Evolutionary conservation across 495 filamentous ascomycete genomes (phyloP), one percentile per base, ranked within the genome.

Genomic region (Rhypophila decipiens): DNA sequence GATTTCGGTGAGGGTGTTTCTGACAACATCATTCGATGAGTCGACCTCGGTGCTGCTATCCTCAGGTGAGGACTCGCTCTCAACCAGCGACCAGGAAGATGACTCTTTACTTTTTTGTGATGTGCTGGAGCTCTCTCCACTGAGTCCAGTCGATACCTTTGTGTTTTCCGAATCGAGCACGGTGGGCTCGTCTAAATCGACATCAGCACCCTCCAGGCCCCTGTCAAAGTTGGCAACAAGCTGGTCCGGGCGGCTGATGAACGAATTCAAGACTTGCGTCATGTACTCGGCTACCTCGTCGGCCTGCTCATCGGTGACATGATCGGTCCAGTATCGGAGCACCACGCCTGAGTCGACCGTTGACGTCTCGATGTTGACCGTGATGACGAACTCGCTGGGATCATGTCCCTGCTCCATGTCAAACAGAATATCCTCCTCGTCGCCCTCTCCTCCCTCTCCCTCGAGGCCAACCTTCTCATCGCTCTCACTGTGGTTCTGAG

Each of bases 251-350:
- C 24, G 45, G 29, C 21, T 31, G 33, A 72, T 59, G 36, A 79
- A 71, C 42, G 66, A 69, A 24, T 73, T 60, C 21, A 78, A 47
- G 13, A 61, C 67, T 1, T 64, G 61, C 5, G 72, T 55, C 48
- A 79, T 77, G 3, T 61, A 72, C 18, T 65, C 68, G 2, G 67
- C 62, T 13, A 82, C 68, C 44, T 75, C 74, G 13, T 49, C 39
- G 13, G 75, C 76, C 44, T 79, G 74, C 24, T 53, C 46, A 23
- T 60, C 55, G 23, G 35, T 56, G 42, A 63, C 36, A 33, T 60
- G 61, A 38, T 73, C 70, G 1, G 76, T 76, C 78, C 78, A 82
- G 57, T 80, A 79, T 24, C 78, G 75, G n/a, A 82, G 47, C 7
- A 78, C 69, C 23, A 80, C 73, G 0, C 61, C 59, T 17, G 69